A percentile compares a stretch with the other conserved stretches of the same genome.
phyloP scores from a whole-genome alignment of 768 basidiomycete genomes.

The Pholiota conissans region DNA sequence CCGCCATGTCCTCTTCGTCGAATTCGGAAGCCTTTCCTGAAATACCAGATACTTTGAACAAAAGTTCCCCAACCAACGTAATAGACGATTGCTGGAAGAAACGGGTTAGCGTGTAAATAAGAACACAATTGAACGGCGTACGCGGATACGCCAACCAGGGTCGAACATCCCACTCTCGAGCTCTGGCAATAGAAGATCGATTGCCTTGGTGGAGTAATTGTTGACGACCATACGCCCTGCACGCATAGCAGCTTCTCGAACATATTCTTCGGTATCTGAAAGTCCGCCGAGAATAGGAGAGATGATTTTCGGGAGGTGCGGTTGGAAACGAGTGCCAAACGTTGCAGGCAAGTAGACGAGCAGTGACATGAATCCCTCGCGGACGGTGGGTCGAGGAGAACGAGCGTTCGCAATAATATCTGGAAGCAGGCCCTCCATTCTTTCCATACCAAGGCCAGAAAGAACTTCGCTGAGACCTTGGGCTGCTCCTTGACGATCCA shows the following conservation, averaged over 20 bases:
- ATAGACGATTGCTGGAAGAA: conserved; percentile 83
- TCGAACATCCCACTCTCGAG: conserved; percentile 96
- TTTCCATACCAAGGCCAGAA: conserved; percentile 95
- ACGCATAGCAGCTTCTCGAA: conserved; percentile 96
- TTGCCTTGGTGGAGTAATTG: conserved; percentile 89
- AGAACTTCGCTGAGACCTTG: conserved; percentile 96
- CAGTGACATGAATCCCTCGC: conserved; percentile 98
- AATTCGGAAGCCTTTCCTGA: conserved; percentile 80
- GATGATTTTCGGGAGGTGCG: conserved; percentile 93
- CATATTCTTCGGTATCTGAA: conserved; percentile 92
- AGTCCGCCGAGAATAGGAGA: conserved; percentile 89
- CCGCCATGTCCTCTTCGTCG: conserved; percentile 73
- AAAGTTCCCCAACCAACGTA: conserved; percentile 90
- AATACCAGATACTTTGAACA: conserved; percentile 97
- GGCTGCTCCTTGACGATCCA: conserved; percentile 96
- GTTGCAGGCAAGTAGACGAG: conserved; percentile 95
- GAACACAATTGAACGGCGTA: conserved; percentile 40
- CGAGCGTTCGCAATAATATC: conserved; percentile 92
- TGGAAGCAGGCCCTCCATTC: conserved; percentile 90
- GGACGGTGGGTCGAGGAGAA: conserved; percentile 85
- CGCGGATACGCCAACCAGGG: conserved; percentile 91
- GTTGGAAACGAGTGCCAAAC: conserved; percentile 95
- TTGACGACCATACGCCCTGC: conserved; percentile 98
- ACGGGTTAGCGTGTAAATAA: conserved; percentile 8
- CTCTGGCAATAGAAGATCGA: conserved; percentile 92